Percentiles rank a stretch among this genome's conserved stretches.
These are phyloP conservation scores for Schizosaccharomyces osmophilus DNA, from an alignment of 805 yeast species.

Conservation along the genomic window DNA sequence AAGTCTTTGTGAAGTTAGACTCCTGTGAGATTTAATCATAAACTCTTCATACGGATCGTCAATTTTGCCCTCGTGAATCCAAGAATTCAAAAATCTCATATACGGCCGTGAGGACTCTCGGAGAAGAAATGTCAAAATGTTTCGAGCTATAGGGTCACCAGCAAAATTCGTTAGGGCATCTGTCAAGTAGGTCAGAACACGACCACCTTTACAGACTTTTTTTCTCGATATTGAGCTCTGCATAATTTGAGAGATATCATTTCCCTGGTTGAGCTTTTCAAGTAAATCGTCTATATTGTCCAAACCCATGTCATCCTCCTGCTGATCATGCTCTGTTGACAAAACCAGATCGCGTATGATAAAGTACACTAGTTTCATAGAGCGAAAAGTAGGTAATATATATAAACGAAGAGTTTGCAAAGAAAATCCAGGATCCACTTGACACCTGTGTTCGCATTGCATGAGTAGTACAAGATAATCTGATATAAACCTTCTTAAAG, in stretches of 20 bases:
- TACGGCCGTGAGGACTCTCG: slow-evolving; percentile 38
- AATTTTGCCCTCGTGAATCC: slow-evolving; percentile 55
- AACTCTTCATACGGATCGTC: slow-evolving; percentile 69
- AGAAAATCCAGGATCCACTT: slow-evolving; percentile 26
- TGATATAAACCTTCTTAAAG: slow-evolving; percentile 24
- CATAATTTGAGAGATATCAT: not conserved
- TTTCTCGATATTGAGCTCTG: slow-evolving; percentile 9
- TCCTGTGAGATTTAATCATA: slow-evolving; percentile 25
- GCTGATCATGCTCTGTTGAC: slow-evolving; percentile 10
- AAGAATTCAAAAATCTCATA: slow-evolving; percentile 40
- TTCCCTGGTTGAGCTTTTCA: slow-evolving; percentile 16
- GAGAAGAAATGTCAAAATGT: slow-evolving; percentile 29
- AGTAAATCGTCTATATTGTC: slow-evolving; percentile 21
- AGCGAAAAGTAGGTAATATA: slow-evolving; percentile 17
- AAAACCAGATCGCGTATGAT: slow-evolving; percentile 18
- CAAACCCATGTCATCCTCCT: slow-evolving; percentile 9
- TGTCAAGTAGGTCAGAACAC: slow-evolving; percentile 38
- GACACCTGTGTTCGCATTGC: slow-evolving; percentile 30
- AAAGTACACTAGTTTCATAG: slow-evolving; percentile 33
- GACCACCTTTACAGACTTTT: slow-evolving; percentile 39
- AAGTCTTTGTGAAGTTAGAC: slow-evolving; percentile 9
- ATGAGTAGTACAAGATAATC: slow-evolving; percentile 12
- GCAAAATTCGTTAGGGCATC: slow-evolving; percentile 27
- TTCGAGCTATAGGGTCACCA: slow-evolving; percentile 38
- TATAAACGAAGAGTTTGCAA: slow-evolving; percentile 34